These are phyloP conservation scores for Leucocoprinus leucothites DNA, from an alignment of 768 basidiomycete genomes.

Conservation along the genomic window DNA sequence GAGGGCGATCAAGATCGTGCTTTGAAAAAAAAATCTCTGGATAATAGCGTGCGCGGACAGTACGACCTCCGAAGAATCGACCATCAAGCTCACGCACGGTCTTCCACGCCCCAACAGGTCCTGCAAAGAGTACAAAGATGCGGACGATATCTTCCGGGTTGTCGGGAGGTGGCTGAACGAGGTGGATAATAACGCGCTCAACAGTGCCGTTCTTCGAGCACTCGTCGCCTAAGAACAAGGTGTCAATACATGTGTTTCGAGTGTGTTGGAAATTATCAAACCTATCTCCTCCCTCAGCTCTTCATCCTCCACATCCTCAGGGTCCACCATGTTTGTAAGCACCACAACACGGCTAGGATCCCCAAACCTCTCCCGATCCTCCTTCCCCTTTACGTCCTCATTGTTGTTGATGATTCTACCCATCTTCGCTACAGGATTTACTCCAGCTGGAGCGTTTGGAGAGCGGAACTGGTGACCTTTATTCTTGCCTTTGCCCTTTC, in stretches of 20 bases:
- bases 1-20: slow-evolving; percentile 45
- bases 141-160: slow-evolving; percentile 82
- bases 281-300: slow-evolving; percentile 88
- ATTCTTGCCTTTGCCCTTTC: slow-evolving; percentile 28
- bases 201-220: slow-evolving; percentile 90
- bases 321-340: slow-evolving; percentile 85
- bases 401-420: slow-evolving; percentile 91
- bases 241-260: background rate
- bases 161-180: slow-evolving; percentile 61
- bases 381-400: slow-evolving; percentile 73
- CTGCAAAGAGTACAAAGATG: slow-evolving; percentile 88
- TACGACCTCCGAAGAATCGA: slow-evolving; percentile 85
- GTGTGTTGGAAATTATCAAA: slow-evolving; percentile 26
- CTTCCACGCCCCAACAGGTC: slow-evolving; percentile 94
- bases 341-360: slow-evolving; percentile 89
- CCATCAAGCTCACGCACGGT: slow-evolving; percentile 93
- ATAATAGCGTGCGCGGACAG: slow-evolving; percentile 81
- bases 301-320: slow-evolving; percentile 81
- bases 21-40: slow-evolving; percentile 54
- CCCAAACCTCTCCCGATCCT: slow-evolving; percentile 80
- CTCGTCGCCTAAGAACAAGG: slow-evolving; percentile 64
- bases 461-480: slow-evolving; percentile 34
- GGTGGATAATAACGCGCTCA: slow-evolving; percentile 84
- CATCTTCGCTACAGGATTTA: slow-evolving; percentile 47
- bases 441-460: slow-evolving; percentile 35